These are phyloP conservation scores for Apiotrichum domesticum DNA, from an alignment of 1,284 basidiomycete species.

Conservation along the genomic window DNA sequence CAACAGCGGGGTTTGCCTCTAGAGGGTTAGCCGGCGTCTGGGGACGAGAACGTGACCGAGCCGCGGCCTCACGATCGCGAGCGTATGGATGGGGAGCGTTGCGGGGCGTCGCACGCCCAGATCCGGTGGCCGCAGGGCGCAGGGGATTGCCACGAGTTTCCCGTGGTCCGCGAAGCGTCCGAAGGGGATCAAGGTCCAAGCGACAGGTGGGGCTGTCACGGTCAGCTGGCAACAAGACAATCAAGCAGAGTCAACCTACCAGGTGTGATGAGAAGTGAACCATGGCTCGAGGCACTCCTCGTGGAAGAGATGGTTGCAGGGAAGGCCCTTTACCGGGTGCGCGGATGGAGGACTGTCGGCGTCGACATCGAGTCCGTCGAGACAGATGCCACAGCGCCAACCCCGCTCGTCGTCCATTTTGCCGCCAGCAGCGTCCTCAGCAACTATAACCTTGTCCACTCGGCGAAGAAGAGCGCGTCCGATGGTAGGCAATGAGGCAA, in stretches of 20 bases:
- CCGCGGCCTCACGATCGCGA: constrained; percentile 10
- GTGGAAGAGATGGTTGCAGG: constrained; percentile 47
- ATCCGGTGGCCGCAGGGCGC: constrained; percentile 22
- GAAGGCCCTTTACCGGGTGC: constrained; percentile 36
- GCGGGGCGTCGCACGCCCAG: constrained; percentile 17
- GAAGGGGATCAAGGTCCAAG: constrained; percentile 44
- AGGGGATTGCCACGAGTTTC: constrained; percentile 20
- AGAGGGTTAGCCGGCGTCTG: constrained; percentile 3
- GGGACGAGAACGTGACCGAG: constrained; percentile 1
- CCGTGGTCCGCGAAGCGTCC: constrained; percentile 29
- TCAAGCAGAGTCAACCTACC: constrained; percentile 25
- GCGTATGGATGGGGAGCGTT: constrained; percentile 23
- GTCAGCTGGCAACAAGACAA: not conserved
- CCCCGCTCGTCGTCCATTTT: constrained; percentile 26
- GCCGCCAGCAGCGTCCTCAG: constrained; percentile 26
- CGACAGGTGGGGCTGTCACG: constrained; percentile 40
- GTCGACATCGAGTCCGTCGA: constrained; percentile 28
- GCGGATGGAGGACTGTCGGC: constrained; percentile 10
- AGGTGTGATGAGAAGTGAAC: constrained; percentile 42
- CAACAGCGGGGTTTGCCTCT: not conserved
- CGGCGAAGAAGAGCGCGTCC: constrained; percentile 26
- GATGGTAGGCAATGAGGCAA: constrained; percentile 35
- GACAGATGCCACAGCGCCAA: constrained; percentile 42
- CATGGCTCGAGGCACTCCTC: constrained; percentile 41
- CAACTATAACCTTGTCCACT: constrained; percentile 32